These are phyloP conservation scores for Podospora australis DNA, from an alignment of 495 filamentous ascomycete species.

Conservation along the genomic window DNA sequence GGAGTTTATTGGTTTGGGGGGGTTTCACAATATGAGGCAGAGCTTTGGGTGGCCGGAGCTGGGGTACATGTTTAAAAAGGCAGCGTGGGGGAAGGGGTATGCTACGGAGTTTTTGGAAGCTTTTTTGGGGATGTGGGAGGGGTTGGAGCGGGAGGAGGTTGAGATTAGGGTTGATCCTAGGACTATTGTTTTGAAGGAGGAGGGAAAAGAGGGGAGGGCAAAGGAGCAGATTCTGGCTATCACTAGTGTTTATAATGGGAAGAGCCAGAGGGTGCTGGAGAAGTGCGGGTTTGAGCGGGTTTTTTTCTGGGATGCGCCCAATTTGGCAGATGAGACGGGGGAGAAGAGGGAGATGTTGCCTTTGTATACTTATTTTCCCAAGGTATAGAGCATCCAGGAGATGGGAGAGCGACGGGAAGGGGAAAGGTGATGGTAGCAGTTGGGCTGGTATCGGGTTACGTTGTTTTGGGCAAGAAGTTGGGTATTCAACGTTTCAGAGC, in stretches of 20 bases:
- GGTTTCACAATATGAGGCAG: conserved; percentile 16
- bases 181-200: conserved; percentile 18
- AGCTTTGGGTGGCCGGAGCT: conserved; percentile 40
- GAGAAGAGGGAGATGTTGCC: conserved; percentile 12
- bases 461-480: neutral
- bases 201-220: conserved; percentile 8
- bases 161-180: conserved; percentile 22
- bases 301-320: conserved; percentile 15
- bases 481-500: no score
- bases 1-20: conserved; percentile 37
- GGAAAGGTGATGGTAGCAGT: neutral
- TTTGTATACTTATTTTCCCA: conserved; percentile 14
- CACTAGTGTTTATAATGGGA: conserved; percentile 25
- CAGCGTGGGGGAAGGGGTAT: conserved; percentile 40
- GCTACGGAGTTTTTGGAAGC: conserved; percentile 41
- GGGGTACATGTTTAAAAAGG: conserved; percentile 41
- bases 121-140: conserved; percentile 32
- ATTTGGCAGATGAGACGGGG: conserved; percentile 17
- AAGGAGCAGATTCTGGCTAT: conserved; percentile 28
- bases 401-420: neutral
- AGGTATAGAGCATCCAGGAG: neutral
- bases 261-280: conserved; percentile 32
- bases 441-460: neutral
- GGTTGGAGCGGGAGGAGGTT: conserved; percentile 30
- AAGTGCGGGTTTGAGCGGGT: conserved; percentile 35